Percentiles rank a stretch among this genome's conserved stretches.
phyloP scores from a whole-genome alignment of 129 eudicot genomes.

The Cynara cardunculus region DNA sequence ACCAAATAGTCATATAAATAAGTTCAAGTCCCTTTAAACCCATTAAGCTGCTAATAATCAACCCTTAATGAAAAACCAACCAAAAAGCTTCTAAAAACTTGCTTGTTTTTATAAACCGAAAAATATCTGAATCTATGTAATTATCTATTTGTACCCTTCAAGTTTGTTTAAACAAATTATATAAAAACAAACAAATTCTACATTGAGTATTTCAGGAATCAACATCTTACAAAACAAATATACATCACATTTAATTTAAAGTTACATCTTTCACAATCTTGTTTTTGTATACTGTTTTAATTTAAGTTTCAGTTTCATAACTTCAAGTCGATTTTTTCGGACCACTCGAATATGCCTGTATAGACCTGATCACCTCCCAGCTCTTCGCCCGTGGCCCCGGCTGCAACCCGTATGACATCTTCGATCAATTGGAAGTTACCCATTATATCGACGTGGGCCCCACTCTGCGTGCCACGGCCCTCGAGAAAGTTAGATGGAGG shows the following conservation, averaged over 20 bases:
- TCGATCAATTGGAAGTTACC: slow-evolving; percentile 92
- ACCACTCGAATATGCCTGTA: slow-evolving; percentile 80
- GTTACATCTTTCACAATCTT: not conserved
- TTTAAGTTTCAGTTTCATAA: not conserved
- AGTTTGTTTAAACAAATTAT: too few relatives aligned
- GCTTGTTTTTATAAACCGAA: too few relatives aligned
- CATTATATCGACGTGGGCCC: slow-evolving; percentile 97
- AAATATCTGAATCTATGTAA: too few relatives aligned
- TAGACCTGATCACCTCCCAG: slow-evolving; percentile 91
- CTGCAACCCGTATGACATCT: slow-evolving; percentile 83
- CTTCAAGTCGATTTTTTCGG: slow-evolving; percentile 61
- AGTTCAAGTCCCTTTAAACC: too few relatives aligned
- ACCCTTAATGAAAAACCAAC: too few relatives aligned
- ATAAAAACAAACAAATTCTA: slow-evolving; percentile 6
- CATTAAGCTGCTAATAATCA: too few relatives aligned
- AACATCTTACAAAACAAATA: slow-evolving; percentile 19
- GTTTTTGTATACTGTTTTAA: not conserved
- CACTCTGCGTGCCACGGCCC: slow-evolving; percentile 97
- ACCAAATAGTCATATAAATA: too few relatives aligned
- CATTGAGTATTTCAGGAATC: slow-evolving; percentile 13
- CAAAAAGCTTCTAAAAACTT: too few relatives aligned
- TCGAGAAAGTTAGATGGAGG: slow-evolving; percentile 87
- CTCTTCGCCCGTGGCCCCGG: slow-evolving; percentile 84
- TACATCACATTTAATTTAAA: slow-evolving; percentile 10
- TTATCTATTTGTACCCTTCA: too few relatives aligned